Base-by-base conservation (phyloP, 2,329 filamentous ascomycete genomes). In the Aspergillus sp. region DNA sequence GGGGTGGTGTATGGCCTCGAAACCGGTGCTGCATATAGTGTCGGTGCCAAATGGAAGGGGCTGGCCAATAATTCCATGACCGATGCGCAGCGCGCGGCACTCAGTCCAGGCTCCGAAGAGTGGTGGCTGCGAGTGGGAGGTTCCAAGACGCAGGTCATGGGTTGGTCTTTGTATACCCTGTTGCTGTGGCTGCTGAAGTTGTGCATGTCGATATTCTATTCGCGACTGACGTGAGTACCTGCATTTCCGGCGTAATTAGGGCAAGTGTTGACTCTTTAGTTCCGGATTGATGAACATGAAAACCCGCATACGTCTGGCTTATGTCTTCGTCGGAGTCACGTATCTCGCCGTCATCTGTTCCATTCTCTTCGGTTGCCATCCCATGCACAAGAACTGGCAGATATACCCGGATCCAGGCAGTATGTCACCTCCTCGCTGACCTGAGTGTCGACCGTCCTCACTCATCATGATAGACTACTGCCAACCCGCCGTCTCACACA, bases 41-140 rank as follows among this genome's bases (percentile, higher is more conserved):
- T 78, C 10, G 73, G 73, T 12, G 70, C 72, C 7, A 65, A 63
- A 48, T 76, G 69, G 42, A 62, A 67, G 40, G 78, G 78, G 0
- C 63, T 81, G 2, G 76, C 78, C 19, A 81, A 81, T 52, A 79
- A 79, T 53, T 63, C 70, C 46, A 80, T 82, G 75, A 75, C 77
- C 2, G 64, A 73, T 9, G 69, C 68, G 19, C 59, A 78, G 50
- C 72, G 80, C 5, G 60, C 55, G 4, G 60, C 66, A 0, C 63
- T 82, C 8, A 64, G 67, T 4, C 66, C 72, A 0, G 47, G 62
- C 7, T 71, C 71, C 7, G 56, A 65, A 4, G 76, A 80, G 54
- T 79, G 73, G 52, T 56, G 58, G 4, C 53, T 69, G 49, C 73
- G 78, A n/a, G 65, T 79, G 0, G 60, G 71, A 2, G 79, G 79